Evolutionary conservation across 1,284 basidiomycete species (phyloP), one percentile per base, ranked within the genome.

Genomic region (Pseudozyma thailandica): DNA sequence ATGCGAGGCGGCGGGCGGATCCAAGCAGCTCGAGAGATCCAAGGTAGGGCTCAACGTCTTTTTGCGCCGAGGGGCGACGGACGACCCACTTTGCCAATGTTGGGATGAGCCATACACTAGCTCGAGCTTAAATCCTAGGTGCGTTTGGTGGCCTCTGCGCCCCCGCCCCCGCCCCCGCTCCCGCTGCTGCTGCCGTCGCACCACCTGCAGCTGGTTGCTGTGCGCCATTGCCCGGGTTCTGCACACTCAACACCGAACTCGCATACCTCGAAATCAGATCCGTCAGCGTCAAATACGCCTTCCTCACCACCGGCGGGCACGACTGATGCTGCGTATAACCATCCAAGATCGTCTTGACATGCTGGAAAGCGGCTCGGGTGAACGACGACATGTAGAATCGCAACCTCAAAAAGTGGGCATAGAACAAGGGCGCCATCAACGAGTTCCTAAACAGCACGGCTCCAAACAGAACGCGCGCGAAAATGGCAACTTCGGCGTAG

Each of bases 331-430:
- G 72, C 3, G 75, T 78, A 16, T 72, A 68, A 5, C 61, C 57
- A 41, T 82, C 81, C 21, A 82, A 50, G 13, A 77, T 43, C 33
- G 39, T 56, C 39, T 75, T 73, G 16, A 82, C 80, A 50, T 80
- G 77, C 48, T 77, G 73, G 72, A 81, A 79, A 6, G 81, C 77
- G 5, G 75, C 73, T n/a, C 81, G 56, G 1, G 81, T 82, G 33
- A 82, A 82, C 33, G 64, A 75, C 66, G 72, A 75, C 81, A 82
- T 82, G 69, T 81, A 81, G 59, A 82, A 82, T 35, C 81, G 71
- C 31, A 82, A 58, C 15, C 81, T 54, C 30, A 81, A 54, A 50
- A 82, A 79, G 64, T 81, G 78, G n/a, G 80, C 79, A 50, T 77
- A 82, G 28, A 80, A 69, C n/a, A 81, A 60, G 9, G 78, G 80